Evolutionary conservation across 805 yeast genomes (phyloP).

Genomic region (Suhomyces xylopsoci): DNA sequence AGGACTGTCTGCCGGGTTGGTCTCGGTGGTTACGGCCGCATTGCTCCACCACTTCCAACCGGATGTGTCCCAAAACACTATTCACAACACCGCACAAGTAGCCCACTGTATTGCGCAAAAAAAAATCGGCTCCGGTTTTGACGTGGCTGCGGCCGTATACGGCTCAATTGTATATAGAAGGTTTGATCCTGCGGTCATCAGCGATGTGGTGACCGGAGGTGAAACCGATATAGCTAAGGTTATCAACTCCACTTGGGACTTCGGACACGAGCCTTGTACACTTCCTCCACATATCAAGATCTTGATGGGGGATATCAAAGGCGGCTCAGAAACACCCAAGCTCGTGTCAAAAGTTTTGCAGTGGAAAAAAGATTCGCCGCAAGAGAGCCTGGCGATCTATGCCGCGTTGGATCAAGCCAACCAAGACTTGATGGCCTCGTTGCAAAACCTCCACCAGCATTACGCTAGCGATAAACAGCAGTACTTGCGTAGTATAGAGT

Average conservation of each 20-base stretch:
- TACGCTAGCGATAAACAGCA: constrained; percentile 24
- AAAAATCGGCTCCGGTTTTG: constrained; percentile 95
- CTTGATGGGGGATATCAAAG: constrained; percentile 89
- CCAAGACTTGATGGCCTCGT: constrained; percentile 47
- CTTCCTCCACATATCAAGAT: constrained; percentile 69
- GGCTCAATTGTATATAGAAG: constrained; percentile 84
- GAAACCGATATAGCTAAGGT: constrained; percentile 25
- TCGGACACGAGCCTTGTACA: constrained; percentile 49
- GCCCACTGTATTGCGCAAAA: constrained; percentile 94
- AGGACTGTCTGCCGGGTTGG: constrained; percentile 94
- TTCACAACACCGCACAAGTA: constrained; percentile 84
- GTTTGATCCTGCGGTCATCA: constrained; percentile 57
- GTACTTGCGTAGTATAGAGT: constrained; percentile 31
- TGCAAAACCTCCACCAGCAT: constrained; percentile 39
- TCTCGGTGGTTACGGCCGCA: constrained; percentile 73
- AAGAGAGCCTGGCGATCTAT: constrained; percentile 53
- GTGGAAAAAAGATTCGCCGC: constrained; percentile 62
- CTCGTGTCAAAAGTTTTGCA: constrained; percentile 69
- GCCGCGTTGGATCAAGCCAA: constrained; percentile 56
- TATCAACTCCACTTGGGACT: constrained; percentile 58
- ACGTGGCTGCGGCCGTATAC: constrained; percentile 91
- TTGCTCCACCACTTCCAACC: constrained; percentile 47
- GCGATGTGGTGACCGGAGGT: constrained; percentile 21
- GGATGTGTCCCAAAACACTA: constrained; percentile 18
- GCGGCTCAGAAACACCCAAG: constrained; percentile 93